Conservation (phyloP, 129 eudicot species). For the Pulicaria dysenterica region DNA sequence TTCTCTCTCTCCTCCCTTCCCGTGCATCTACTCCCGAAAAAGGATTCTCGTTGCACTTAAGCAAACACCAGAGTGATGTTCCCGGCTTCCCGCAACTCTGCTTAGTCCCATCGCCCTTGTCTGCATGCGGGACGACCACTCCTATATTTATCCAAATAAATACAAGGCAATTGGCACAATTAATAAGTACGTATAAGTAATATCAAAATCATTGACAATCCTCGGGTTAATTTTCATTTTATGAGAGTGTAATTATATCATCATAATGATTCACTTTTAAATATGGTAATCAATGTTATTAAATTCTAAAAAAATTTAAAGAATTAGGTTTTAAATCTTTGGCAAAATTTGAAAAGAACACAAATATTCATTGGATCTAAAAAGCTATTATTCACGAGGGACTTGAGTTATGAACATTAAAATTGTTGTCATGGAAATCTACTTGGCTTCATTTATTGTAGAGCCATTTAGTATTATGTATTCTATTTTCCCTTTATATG, state of each 20-base stretch:
- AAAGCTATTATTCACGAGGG: conserved; percentile 29
- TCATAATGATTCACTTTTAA: neutral
- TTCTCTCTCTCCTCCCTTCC: no score
- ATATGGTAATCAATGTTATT: neutral
- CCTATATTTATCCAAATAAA: no score
- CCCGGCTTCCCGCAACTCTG: no score
- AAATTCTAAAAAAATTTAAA: neutral
- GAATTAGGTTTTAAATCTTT: neutral
- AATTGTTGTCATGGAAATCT: conserved; percentile 36
- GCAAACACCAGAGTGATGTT: no score
- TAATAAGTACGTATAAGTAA: neutral
- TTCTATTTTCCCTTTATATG: neutral
- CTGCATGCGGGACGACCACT: no score
- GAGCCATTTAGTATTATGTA: conserved; percentile 9
- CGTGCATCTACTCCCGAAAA: no score
- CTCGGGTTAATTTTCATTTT: neutral
- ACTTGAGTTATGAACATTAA: conserved; percentile 35
- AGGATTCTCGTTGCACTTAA: no score
- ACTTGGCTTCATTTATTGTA: conserved; percentile 38
- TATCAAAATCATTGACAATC: neutral
- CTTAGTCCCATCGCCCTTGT: no score
- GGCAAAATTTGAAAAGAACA: neutral
- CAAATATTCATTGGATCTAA: neutral
- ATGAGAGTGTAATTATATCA: conserved; percentile 1
- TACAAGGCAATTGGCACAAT: no score